phyloP scores from a whole-genome alignment of 306 rosid species.

The Elaeagnus macrophylla region DNA sequence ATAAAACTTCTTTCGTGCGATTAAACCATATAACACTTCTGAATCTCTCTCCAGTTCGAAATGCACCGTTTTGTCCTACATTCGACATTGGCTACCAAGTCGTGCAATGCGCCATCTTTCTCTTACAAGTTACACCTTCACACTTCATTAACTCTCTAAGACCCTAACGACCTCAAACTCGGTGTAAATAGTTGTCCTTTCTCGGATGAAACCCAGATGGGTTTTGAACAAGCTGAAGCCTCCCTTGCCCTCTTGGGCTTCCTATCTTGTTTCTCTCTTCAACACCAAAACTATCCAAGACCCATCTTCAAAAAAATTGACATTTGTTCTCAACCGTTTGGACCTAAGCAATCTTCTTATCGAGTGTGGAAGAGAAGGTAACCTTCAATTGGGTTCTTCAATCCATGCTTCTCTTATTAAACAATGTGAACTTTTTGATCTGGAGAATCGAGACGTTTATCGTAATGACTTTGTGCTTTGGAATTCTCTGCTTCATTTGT shows the following conservation, averaged over 20 bases:
- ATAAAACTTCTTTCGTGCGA: too few relatives aligned
- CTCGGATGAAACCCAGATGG: conserved; percentile 77
- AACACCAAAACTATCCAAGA: conserved; percentile 20
- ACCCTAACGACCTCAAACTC: too few relatives aligned
- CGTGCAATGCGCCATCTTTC: too few relatives aligned
- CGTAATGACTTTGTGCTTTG: conserved; percentile 42
- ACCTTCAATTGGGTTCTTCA: conserved; percentile 56
- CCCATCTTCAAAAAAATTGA: conserved; percentile 30
- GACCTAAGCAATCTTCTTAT: conserved; percentile 43
- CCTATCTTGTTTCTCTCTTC: conserved; percentile 30
- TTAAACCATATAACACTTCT: too few relatives aligned
- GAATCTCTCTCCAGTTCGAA: too few relatives aligned
- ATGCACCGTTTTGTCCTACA: too few relatives aligned
- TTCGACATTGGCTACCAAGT: too few relatives aligned
- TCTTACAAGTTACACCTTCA: too few relatives aligned
- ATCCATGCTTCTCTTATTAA: conserved; percentile 68
- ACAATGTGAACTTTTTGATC: conserved; percentile 19
- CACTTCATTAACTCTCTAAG: too few relatives aligned
- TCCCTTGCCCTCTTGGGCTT: conserved; percentile 29
- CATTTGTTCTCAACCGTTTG: conserved; percentile 37
- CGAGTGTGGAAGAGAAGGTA: conserved; percentile 42
- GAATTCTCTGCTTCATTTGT: conserved; percentile 67
- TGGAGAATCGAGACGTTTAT: conserved; percentile 5
- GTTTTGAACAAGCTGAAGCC: conserved; percentile 30
- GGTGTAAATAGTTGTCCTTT: conserved; percentile 12